A percentile compares a stretch with the other conserved stretches of the same genome.
Conservation (phyloP, 768 basidiomycete species). For the Solioccasus polychromus region DNA sequence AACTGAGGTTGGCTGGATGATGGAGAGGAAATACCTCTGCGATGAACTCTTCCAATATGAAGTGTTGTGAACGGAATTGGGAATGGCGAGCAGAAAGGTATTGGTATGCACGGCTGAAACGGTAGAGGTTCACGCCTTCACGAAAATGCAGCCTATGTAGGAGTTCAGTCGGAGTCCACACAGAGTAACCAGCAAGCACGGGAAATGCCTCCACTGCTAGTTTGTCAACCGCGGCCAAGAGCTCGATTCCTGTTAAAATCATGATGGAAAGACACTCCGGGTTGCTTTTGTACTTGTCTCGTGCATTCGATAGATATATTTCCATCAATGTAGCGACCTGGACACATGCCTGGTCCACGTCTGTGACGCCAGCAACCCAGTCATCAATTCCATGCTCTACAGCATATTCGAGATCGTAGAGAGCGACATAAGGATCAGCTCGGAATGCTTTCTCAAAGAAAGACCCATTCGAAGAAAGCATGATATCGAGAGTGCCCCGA, state of each 20-base stretch:
- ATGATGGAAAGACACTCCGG: neutral
- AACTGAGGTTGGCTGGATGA: neutral
- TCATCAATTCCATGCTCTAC: neutral
- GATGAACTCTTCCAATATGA: neutral
- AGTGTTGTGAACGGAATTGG: neutral
- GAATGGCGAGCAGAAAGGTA: neutral
- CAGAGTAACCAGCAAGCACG: too few species aligned
- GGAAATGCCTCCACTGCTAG: neutral
- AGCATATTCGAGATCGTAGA: neutral
- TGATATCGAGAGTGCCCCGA: neutral
- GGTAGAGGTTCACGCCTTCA: too few species aligned
- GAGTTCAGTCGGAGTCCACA: too few species aligned
- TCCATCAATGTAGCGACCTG: neutral
- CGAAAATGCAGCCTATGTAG: too few species aligned
- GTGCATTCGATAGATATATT: neutral
- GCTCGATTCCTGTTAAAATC: neutral
- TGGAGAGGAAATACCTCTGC: neutral
- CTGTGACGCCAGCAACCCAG: neutral
- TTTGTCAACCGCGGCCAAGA: neutral
- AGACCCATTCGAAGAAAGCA: neutral
- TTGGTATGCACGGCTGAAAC: too few species aligned
- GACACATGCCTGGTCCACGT: neutral
- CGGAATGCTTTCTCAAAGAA: neutral
- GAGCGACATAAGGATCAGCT: neutral
- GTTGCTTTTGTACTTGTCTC: neutral